phyloP scores from a whole-genome alignment of 192 early-diverging fungal species.

The Coemansia sp. region DNA sequence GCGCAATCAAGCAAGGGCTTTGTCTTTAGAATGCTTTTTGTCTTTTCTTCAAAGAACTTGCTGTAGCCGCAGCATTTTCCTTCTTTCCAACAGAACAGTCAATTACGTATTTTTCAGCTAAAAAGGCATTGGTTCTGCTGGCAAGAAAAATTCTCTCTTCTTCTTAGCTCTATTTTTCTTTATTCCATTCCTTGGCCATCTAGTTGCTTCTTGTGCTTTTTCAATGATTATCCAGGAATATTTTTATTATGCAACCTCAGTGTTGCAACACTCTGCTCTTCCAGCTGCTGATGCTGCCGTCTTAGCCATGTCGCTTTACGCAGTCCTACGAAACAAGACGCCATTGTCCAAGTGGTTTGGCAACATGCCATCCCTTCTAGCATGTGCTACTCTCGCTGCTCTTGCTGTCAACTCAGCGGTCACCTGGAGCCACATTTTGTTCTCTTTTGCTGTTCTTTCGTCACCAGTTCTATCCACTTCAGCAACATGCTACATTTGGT shows the following conservation, averaged over 20 bases:
- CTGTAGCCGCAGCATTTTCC: background rate
- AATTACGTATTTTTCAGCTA: background rate
- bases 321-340: background rate
- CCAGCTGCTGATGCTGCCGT: background rate
- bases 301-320: background rate
- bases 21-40: background rate
- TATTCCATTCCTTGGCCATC: background rate
- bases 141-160: background rate
- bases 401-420: background rate
- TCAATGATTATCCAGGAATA: slow-evolving; percentile 4
- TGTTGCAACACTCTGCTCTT: background rate
- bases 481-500: no score
- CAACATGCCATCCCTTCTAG: background rate
- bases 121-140: background rate
- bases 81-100: background rate
- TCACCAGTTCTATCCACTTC: background rate
- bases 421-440: background rate
- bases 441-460: background rate
- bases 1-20: background rate
- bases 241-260: background rate
- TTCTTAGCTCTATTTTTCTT: background rate
- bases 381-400: background rate
- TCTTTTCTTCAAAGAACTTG: background rate
- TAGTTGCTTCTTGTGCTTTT: background rate
- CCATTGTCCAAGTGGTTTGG: background rate